Evolutionary conservation across 768 basidiomycete species (phyloP), one percentile per base, ranked within the genome.

Genomic region (Trametes maxima): DNA sequence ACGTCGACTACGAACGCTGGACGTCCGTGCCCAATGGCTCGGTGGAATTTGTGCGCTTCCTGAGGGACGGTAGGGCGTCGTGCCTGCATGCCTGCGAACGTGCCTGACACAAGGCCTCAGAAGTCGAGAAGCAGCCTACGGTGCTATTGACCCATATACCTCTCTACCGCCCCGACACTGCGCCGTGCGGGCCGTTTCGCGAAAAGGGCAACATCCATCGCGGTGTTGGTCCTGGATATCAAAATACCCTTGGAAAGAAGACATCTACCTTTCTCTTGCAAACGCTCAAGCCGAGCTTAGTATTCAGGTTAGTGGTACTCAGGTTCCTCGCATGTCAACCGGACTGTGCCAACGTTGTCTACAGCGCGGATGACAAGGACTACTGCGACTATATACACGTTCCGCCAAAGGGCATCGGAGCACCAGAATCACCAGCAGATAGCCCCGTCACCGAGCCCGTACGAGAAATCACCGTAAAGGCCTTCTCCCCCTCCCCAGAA

Each of bases 61-160:
- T 82, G 28, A 68, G 73, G 43, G 67, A 70, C 64, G 79, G 80
- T 82, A 71, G 77, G 74, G 49, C 72, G 70, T 21, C 69, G 72
- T 46, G 43, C 22, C 10, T 17, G 33, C 17, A 3, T 24, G 24
- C 16, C 17, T 33, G 22, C 14, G 50, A 56, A 19, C 45, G 57
- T 46, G 21, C 17, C 58, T 44, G 39, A 63, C 14, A 2, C 48
- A 2, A 11, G 4, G 24, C 17, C n/a, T 10, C 45, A 48, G 47
- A 73, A 65, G 65, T 40, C 59, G 49, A 24, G 48, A 57, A 42
- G 28, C 67, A 40, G 71, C 80, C 22, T 13, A 70, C 82, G 17
- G 83, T 96, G 51, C 74, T 98, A 24, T 79, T 98, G 58, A 88
- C 83, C 54, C 95, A 98, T 71, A 94, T 97, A 47, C 95, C 95